phyloP scores from a whole-genome alignment of 352 stramenopile species.

The Detonula confervacea region DNA sequence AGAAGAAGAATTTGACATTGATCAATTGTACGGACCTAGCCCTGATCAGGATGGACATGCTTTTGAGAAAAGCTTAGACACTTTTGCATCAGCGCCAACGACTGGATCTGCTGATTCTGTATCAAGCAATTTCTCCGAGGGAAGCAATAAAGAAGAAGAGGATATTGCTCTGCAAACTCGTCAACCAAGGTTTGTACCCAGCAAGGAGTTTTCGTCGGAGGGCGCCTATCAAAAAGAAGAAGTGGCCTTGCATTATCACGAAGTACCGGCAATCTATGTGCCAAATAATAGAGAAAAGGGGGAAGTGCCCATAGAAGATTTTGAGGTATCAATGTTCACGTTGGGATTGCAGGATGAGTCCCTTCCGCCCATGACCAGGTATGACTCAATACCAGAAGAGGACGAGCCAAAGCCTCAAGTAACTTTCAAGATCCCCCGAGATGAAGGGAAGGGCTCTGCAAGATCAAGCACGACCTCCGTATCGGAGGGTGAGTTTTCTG shows the following conservation, averaged over 20 bases:
- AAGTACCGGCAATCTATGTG: no score
- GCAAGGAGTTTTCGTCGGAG: no score
- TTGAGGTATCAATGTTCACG: no score
- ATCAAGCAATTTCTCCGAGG: not conserved
- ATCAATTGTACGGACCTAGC: not conserved
- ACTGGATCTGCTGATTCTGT: not conserved
- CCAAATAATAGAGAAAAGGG: no score
- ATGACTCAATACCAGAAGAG: not conserved
- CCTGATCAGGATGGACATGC: not conserved
- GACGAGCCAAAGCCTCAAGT: not conserved
- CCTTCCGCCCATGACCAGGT: not conserved
- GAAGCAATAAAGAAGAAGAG: not conserved
- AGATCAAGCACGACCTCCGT: not conserved
- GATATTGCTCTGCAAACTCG: no score
- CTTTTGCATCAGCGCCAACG: not conserved
- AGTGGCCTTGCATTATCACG: no score
- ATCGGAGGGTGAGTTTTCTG: no score
- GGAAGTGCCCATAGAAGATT: no score
- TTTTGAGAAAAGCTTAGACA: not conserved
- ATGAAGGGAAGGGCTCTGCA: not conserved
- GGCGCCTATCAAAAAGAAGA: no score
- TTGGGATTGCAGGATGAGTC: no score
- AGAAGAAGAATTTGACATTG: not conserved
- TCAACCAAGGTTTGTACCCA: no score
- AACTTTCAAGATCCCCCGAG: not conserved